Evolutionary conservation across 1,284 basidiomycete genomes (phyloP).

Genomic region (Wallemia mellicola): DNA sequence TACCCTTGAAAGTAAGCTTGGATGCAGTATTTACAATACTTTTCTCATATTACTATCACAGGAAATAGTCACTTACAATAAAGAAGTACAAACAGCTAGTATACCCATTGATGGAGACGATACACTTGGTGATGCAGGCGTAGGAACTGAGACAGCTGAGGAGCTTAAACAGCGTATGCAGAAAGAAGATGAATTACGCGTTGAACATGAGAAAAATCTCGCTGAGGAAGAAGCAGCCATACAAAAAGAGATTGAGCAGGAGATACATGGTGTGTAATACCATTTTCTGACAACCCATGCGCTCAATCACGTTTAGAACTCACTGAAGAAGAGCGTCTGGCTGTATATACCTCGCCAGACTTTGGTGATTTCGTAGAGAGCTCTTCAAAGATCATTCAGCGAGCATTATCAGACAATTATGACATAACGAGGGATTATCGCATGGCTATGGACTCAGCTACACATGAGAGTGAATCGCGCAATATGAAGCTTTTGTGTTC

Average conservation of each 20-base stretch:
- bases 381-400: conserved; percentile 77
- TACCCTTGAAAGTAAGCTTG: conserved; percentile 48
- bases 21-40: not conserved
- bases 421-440: conserved; percentile 93
- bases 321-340: conserved; percentile 47
- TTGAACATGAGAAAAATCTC: conserved; percentile 42
- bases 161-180: conserved; percentile 39
- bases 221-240: conserved; percentile 47
- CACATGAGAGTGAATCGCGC: conserved; percentile 42
- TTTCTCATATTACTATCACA: too few relatives aligned
- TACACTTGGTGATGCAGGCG: conserved; percentile 15
- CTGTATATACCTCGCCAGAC: conserved; percentile 53
- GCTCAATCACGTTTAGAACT: conserved; percentile 25
- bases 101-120: conserved; percentile 20
- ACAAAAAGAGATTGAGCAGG: conserved; percentile 49
- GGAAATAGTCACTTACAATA: conserved; percentile 76
- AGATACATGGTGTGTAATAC: conserved; percentile 30
- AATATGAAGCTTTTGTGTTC: conserved; percentile 61
- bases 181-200: conserved; percentile 26
- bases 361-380: conserved; percentile 80
- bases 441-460: conserved; percentile 17
- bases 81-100: conserved; percentile 55
- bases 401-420: conserved; percentile 83
- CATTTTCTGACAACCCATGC: conserved; percentile 2
- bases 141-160: conserved; percentile 28